phyloP scores from a whole-genome alignment of 192 early-diverging fungal genomes.

The Powellomyces hirtus region DNA sequence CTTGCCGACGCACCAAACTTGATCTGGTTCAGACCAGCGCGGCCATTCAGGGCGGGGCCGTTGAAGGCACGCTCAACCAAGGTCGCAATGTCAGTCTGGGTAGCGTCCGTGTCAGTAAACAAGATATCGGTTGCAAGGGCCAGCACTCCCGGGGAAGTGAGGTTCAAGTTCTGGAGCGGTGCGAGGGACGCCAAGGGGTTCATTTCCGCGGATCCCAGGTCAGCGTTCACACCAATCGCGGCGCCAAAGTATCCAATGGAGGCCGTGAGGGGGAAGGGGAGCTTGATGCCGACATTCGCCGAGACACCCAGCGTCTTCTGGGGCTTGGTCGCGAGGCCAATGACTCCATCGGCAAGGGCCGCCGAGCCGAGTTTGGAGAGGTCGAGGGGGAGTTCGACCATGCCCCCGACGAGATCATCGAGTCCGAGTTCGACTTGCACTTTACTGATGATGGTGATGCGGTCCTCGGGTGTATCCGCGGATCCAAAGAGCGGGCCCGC shows the following conservation, averaged over 20 bases:
- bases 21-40: conserved; percentile 2
- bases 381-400: conserved; percentile 20
- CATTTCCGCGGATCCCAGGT: neutral
- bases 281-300: conserved; percentile 6
- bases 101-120: conserved; percentile 29
- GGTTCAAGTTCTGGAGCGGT: neutral
- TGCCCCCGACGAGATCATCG: conserved; percentile 13
- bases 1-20: conserved; percentile 13
- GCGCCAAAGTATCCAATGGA: conserved; percentile 25
- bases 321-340: conserved; percentile 17
- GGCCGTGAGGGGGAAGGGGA: conserved; percentile 14
- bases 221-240: neutral
- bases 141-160: neutral
- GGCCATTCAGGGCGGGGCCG: neutral
- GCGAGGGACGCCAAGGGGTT: conserved; percentile 14
- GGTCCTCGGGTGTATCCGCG: neutral
- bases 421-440: conserved; percentile 13
- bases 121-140: neutral
- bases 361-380: conserved; percentile 8
- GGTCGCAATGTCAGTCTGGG: conserved; percentile 14
- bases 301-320: conserved; percentile 3
- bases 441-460: conserved; percentile 23
- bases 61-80: conserved; percentile 15
- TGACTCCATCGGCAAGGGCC: conserved; percentile 8
- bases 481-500: conserved; percentile 18